A percentile compares a stretch with the other conserved stretches of the same genome.
phyloP scores from a whole-genome alignment of 129 eudicot genomes.

The Apium graveolens region DNA sequence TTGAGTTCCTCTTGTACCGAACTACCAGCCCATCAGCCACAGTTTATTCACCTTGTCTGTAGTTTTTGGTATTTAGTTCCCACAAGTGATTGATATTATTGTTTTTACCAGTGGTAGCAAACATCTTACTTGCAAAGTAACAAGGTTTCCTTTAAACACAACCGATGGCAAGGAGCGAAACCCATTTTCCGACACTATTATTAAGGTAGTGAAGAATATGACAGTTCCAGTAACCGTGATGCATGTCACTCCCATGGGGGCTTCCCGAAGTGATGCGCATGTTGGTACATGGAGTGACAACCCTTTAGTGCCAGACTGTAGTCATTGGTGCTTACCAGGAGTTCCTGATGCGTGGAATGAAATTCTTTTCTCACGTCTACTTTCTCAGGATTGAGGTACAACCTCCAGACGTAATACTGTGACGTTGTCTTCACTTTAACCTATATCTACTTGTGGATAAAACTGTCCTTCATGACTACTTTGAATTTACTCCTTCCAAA shows the following conservation, averaged over 20 bases:
- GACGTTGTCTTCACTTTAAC: not conserved
- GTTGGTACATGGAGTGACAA: slow-evolving; percentile 92
- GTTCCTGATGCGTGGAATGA: slow-evolving; percentile 96
- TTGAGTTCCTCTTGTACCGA: not conserved
- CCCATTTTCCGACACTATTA: slow-evolving; percentile 47
- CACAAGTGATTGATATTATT: not conserved
- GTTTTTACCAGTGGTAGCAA: slow-evolving; percentile 40
- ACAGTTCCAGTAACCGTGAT: slow-evolving; percentile 60
- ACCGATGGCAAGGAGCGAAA: slow-evolving; percentile 38
- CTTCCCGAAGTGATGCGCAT: slow-evolving; percentile 87
- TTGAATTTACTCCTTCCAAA: not conserved
- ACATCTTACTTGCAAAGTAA: slow-evolving; percentile 61
- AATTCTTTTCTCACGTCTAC: slow-evolving; percentile 50
- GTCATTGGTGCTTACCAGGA: slow-evolving; percentile 99
- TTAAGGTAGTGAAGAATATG: slow-evolving; percentile 47
- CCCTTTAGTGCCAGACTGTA: slow-evolving; percentile 79
- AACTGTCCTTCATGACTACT: not conserved
- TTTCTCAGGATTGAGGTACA: slow-evolving; percentile 13
- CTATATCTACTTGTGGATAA: not conserved
- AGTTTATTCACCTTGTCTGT: not conserved
- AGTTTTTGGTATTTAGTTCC: not conserved
- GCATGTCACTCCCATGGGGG: slow-evolving; percentile 86
- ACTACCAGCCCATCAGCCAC: not conserved
- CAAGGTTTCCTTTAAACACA: slow-evolving; percentile 32
- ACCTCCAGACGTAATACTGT: not conserved